Conservation (phyloP, 441 rosid genomes). For the Arabidopsis lyrata region DNA sequence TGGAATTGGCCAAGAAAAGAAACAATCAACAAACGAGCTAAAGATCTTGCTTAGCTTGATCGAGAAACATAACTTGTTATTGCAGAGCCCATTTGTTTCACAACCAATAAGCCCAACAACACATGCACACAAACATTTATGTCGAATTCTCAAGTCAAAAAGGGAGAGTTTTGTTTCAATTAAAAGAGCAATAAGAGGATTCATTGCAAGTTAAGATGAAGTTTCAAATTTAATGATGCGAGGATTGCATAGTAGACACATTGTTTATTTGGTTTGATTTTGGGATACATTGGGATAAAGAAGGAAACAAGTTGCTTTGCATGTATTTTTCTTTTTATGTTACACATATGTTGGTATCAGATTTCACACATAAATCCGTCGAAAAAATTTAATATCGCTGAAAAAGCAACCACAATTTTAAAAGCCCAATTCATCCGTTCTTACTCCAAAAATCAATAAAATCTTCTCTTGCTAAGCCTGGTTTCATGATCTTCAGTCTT, state of each 20-base stretch:
- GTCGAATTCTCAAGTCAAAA: background rate
- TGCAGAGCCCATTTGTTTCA: slow-evolving; percentile 20
- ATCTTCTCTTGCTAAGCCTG: too few species aligned
- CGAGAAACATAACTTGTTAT: slow-evolving; percentile 3
- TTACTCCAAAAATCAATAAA: too few species aligned
- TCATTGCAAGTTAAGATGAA: background rate
- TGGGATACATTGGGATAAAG: background rate
- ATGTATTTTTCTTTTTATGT: too few species aligned
- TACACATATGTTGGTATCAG: too few species aligned
- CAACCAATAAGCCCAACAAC: background rate
- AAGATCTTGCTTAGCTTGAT: background rate
- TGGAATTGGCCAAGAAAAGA: slow-evolving; percentile 22
- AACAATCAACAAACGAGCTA: slow-evolving; percentile 16
- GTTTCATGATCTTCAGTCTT: too few species aligned
- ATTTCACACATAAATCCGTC: too few species aligned
- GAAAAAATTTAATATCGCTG: too few species aligned
- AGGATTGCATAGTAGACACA: background rate
- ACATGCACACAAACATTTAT: background rate
- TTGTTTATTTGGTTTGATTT: background rate
- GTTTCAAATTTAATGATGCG: background rate
- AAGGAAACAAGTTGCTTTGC: background rate
- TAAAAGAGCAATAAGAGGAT: too few species aligned
- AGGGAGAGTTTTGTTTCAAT: too few species aligned
- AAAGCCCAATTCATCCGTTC: too few species aligned
- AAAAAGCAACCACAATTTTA: too few species aligned